Base-by-base conservation (phyloP, 257 asterid species). In the Lithospermum erythrorhizon region DNA sequence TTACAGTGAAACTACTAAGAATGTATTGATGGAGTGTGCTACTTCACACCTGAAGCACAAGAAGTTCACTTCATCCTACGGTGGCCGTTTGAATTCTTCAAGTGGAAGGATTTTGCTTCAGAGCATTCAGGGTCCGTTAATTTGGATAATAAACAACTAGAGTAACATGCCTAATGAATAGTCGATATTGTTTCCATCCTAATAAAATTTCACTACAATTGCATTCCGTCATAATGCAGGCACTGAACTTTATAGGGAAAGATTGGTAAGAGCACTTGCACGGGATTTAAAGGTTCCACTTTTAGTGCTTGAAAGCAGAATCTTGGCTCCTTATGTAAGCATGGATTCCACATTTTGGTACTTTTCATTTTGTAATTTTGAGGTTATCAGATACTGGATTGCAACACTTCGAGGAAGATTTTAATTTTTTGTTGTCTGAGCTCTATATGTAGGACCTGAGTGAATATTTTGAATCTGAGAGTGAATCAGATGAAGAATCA, bases 241-340 rank as follows among this genome's bases (percentile, higher is more conserved):
- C 67, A 84, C 85, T 65, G 96, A 93, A 83, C 94, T 93, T 58
- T 93, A 89, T 70, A 87, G 95, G 61, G 97, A 93, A 77, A 84
- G 99, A 84, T 58, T 93, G 82, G 95, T 93, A 79, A 81, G 90
- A 73, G 95, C 99, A 68, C 86, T 93, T 67, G 99, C 99, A 49
- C 78, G 73, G 65, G 96, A 82, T 65, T 75, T 93, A 66, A 76
- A 82, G 75, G 97, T 93, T 69, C 99, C 96, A 53, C 49, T 93
- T 59, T 68, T 93, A 85, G 81, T 86, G 73, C 95, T 93, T 61
- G 97, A 93, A 74, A 83, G 90, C 82, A 80, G 86, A 61, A 80
- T 83, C 73, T 78, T 93, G 63, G 94, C 99, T 73, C 90, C 97
- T 67, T 80, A 81, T 75, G 99, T 93, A 82, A 84, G 90, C 75